phyloP scores from a whole-genome alignment of 2,329 filamentous ascomycete species.

The Elsinoe batatas region DNA sequence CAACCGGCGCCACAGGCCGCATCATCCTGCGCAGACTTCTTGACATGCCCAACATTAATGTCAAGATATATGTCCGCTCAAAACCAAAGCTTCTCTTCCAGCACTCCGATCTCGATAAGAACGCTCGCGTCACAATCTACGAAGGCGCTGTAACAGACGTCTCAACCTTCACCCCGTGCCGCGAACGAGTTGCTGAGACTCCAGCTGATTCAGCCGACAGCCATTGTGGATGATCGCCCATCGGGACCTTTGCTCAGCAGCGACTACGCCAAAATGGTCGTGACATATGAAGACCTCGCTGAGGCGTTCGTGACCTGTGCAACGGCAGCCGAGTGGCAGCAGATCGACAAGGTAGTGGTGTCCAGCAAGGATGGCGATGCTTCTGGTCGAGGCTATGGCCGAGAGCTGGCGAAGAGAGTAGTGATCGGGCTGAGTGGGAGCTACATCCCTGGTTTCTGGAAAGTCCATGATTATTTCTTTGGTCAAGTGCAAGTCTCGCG shows the following conservation, averaged over 20 bases:
- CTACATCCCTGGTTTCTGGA: conserved; percentile 7
- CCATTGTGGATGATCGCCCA: not conserved
- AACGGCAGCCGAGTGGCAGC: not conserved
- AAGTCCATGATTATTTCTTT: not conserved
- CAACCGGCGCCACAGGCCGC: conserved; percentile 1
- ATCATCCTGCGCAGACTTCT: not conserved
- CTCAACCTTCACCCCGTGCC: not conserved
- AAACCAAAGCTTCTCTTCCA: conserved; percentile 1
- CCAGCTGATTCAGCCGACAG: not conserved
- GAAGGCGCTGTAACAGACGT: not conserved
- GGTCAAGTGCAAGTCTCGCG: not conserved
- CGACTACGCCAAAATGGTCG: not conserved
- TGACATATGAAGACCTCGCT: not conserved
- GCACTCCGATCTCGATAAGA: not conserved
- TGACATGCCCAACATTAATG: not conserved
- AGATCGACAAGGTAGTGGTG: not conserved
- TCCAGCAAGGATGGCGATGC: not conserved
- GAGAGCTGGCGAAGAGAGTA: not conserved
- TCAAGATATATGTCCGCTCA: conserved; percentile 1
- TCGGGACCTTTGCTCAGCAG: not conserved
- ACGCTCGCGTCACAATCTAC: not conserved
- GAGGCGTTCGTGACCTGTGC: not conserved
- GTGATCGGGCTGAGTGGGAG: not conserved
- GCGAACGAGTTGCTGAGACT: not conserved
- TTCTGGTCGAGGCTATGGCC: not conserved